These are phyloP conservation scores for Hypoxylon sp. DNA, from an alignment of 2,329 filamentous ascomycete species.

Conservation along the genomic window DNA sequence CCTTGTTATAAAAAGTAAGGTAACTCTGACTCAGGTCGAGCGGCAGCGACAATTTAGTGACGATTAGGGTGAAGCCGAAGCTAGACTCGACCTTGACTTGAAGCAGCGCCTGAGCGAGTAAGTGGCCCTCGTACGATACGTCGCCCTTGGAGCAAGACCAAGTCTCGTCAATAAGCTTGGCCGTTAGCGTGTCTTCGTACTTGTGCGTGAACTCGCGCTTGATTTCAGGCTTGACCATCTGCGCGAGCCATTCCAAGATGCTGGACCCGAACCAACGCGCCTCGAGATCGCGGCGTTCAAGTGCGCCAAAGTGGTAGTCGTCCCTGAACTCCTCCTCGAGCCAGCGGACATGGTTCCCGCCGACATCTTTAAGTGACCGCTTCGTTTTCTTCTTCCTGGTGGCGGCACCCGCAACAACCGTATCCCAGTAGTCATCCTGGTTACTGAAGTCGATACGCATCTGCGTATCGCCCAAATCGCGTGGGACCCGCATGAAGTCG, in stretches of 20 bases:
- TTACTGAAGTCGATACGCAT: slow-evolving; percentile 60
- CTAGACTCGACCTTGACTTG: slow-evolving; percentile 49
- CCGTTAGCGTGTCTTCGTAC: slow-evolving; percentile 36
- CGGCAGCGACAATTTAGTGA: slow-evolving; percentile 48
- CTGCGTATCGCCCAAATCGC: slow-evolving; percentile 53
- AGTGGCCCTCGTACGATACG: slow-evolving; percentile 43
- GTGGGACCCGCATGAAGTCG: slow-evolving; percentile 55
- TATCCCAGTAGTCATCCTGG: slow-evolving; percentile 57
- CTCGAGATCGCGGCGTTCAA: no score
- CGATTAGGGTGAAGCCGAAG: slow-evolving; percentile 50
- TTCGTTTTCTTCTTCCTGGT: slow-evolving; percentile 47
- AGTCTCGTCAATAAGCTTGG: slow-evolving; percentile 54
- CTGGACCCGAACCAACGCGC: no score
- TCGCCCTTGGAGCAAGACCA: slow-evolving; percentile 15
- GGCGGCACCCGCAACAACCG: slow-evolving; percentile 49
- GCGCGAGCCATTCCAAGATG: slow-evolving; percentile 14
- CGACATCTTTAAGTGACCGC: slow-evolving; percentile 51
- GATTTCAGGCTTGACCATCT: slow-evolving; percentile 23
- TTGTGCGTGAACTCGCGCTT: slow-evolving; percentile 13
- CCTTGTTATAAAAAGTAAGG: slow-evolving; percentile 50
- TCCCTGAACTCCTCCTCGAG: slow-evolving; percentile 52
- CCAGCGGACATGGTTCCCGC: slow-evolving; percentile 55
- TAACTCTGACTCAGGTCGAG: slow-evolving; percentile 50
- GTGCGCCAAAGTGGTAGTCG: no score
- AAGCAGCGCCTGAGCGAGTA: slow-evolving; percentile 52